Evolutionary conservation across 148 eudicot genomes (phyloP).

Genomic region (Diospyros lotus): DNA sequence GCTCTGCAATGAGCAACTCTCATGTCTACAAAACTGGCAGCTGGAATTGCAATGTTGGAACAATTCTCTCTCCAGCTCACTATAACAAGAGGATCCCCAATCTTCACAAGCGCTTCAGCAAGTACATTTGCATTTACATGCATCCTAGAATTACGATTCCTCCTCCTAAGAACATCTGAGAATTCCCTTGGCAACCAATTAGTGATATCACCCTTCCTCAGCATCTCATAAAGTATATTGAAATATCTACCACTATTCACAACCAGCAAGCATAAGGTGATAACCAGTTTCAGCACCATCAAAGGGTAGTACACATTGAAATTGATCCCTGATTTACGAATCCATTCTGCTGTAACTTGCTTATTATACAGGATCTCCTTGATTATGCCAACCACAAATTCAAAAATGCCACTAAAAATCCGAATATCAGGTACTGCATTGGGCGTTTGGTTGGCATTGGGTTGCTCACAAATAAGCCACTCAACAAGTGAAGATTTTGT

Average conservation of each 20-base stretch:
- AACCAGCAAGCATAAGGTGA: background rate
- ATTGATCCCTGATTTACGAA: conserved; percentile 10
- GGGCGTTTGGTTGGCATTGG: background rate
- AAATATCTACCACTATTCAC: too few species aligned
- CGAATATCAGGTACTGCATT: conserved; percentile 1
- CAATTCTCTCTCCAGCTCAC: too few species aligned
- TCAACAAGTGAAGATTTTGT: conserved; percentile 38
- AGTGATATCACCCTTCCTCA: conserved; percentile 8
- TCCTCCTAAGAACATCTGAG: conserved; percentile 19
- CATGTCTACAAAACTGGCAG: conserved; percentile 34
- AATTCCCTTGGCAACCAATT: conserved; percentile 24
- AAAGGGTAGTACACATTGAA: background rate
- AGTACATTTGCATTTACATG: conserved; percentile 8
- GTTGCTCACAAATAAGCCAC: conserved; percentile 16
- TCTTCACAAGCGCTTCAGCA: conserved; percentile 25
- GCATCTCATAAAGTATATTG: too few species aligned
- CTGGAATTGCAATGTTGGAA: background rate
- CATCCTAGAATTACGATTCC: background rate
- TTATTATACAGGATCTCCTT: too few species aligned
- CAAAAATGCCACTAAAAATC: background rate
- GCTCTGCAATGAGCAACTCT: conserved; percentile 6
- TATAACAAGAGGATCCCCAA: too few species aligned
- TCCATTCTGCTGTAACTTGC: conserved; percentile 26
- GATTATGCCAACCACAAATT: conserved; percentile 19
- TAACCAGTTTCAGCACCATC: conserved; percentile 32